phyloP scores from a whole-genome alignment of 352 stramenopile genomes.

The Pythium angustatum region DNA sequence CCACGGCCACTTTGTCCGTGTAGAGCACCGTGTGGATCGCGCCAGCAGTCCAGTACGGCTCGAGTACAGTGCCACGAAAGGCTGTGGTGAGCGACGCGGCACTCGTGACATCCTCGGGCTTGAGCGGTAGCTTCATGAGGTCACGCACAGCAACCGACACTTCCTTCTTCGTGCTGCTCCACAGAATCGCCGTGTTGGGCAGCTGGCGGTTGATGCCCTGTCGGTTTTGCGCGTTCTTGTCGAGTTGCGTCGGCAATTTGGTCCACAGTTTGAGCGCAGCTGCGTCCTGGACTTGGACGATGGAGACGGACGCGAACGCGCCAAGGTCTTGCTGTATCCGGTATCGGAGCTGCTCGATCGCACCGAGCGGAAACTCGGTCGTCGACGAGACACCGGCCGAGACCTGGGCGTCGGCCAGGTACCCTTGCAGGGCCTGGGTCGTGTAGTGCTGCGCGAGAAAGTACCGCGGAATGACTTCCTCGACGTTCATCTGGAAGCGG shows the following conservation, averaged over 20 bases:
- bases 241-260: not conserved
- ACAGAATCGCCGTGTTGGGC: not conserved
- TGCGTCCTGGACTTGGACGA: not conserved
- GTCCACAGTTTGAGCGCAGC: no score
- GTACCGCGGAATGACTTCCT: constrained; percentile 9
- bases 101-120: not conserved
- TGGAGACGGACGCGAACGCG: not conserved
- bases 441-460: constrained; percentile 14
- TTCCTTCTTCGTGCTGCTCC: constrained; percentile 12
- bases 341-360: constrained; percentile 12
- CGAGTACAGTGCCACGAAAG: not conserved
- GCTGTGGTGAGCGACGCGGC: not conserved
- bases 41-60: constrained; percentile 5
- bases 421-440: not conserved
- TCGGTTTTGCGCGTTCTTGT: not conserved
- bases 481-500: constrained; percentile 13
- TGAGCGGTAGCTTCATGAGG: not conserved
- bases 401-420: constrained; percentile 3
- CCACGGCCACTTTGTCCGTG: no score
- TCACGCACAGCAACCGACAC: not conserved
- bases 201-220: not conserved
- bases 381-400: no score
- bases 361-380: not conserved
- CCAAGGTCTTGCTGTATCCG: constrained; percentile 7
- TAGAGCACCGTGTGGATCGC: not conserved